A percentile compares a stretch with the other conserved stretches of the same genome.
Evolutionary conservation across 768 basidiomycete species (phyloP).

Genomic region (Lactarius evosmus): DNA sequence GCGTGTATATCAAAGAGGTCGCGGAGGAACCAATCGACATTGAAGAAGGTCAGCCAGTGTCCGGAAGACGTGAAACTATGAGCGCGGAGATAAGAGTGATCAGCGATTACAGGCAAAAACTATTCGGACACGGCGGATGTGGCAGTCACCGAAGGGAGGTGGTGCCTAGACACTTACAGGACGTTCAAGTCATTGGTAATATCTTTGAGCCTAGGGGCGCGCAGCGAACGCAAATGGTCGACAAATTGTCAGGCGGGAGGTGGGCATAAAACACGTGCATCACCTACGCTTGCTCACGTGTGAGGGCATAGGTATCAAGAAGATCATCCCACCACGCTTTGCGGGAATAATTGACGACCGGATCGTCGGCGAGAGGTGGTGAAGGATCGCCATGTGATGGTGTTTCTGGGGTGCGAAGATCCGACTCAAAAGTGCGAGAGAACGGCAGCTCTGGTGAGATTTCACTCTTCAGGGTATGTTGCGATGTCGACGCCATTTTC

Average conservation of each 20-base stretch:
- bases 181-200: slow-evolving; percentile 50
- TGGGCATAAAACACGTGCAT: neutral
- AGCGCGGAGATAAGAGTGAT: neutral
- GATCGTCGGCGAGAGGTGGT: slow-evolving; percentile 28
- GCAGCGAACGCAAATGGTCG: neutral
- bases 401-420: slow-evolving; percentile 22
- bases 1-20: slow-evolving; percentile 51
- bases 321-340: slow-evolving; percentile 50
- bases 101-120: neutral
- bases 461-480: slow-evolving; percentile 24
- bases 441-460: slow-evolving; percentile 32
- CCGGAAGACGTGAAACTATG: slow-evolving; percentile 63
- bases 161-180: slow-evolving; percentile 41
- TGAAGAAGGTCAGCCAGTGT: slow-evolving; percentile 68
- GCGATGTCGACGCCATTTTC: slow-evolving; percentile 20
- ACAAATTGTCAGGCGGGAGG: slow-evolving; percentile 1
- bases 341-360: slow-evolving; percentile 36
- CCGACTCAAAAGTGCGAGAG: slow-evolving; percentile 29
- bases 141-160: slow-evolving; percentile 17
- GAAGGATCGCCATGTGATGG: slow-evolving; percentile 19
- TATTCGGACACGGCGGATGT: neutral
- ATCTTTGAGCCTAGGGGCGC: slow-evolving; percentile 43
- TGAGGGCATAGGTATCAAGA: slow-evolving; percentile 42
- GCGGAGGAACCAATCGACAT: slow-evolving; percentile 51
- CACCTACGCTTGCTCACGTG: slow-evolving; percentile 44